phyloP scores from a whole-genome alignment of 1,139 yeast genomes.

The Nakaseomyces kungkrabaensis region DNA sequence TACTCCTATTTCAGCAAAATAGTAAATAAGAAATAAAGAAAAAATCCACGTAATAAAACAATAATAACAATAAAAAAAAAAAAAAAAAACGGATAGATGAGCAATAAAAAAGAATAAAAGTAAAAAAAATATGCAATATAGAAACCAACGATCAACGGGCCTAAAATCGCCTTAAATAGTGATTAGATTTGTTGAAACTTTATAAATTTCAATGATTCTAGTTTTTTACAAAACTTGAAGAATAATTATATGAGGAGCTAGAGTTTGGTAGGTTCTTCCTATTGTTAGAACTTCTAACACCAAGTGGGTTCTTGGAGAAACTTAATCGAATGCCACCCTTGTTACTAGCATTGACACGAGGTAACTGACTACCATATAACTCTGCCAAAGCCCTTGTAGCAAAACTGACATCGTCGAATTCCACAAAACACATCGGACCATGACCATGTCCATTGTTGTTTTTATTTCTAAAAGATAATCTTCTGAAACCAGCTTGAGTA shows the following conservation, averaged over 20 bases:
- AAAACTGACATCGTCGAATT: conserved; percentile 87
- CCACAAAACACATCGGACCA: conserved; percentile 99
- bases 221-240: background rate
- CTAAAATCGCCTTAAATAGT: background rate
- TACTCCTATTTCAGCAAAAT: no score
- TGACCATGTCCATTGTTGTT: conserved; percentile 38
- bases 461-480: conserved; percentile 80
- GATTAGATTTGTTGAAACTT: background rate
- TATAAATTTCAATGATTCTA: background rate
- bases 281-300: conserved; percentile 60
- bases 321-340: conserved; percentile 93
- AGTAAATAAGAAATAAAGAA: background rate
- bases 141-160: background rate
- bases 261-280: conserved; percentile 14
- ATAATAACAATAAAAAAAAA: background rate
- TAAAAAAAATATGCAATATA: background rate
- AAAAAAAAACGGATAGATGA: background rate
- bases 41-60: background rate
- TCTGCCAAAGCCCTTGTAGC: conserved; percentile 93
- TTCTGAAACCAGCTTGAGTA: conserved; percentile 87
- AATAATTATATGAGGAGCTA: background rate
- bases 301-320: conserved; percentile 91
- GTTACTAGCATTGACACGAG: conserved; percentile 51
- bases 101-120: background rate
- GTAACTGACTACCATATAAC: conserved; percentile 76